Evolutionary conservation across 2,329 filamentous ascomycete species (phyloP), one percentile per base, ranked within the genome.

Genomic region (Cryphonectria japonica): DNA sequence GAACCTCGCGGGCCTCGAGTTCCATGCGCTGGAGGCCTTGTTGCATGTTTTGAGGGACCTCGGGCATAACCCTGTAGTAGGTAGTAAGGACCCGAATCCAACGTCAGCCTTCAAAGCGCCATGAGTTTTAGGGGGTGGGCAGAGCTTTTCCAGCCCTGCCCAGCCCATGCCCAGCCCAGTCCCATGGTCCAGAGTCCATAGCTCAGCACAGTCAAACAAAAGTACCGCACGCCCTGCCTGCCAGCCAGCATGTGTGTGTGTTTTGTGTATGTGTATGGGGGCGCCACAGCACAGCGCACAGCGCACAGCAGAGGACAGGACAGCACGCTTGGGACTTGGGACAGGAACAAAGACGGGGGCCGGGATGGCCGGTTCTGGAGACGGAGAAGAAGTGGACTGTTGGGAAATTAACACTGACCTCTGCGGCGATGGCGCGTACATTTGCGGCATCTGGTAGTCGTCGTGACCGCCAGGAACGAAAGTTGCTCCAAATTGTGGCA

Each of bases 31-130:
- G 93, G 75, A 99, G 88, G 82, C 93, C 95, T 78, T 97, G 92
- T 84, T 97, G 94, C 89, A 99, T 98, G 83, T 97, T 95, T 82
- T 95, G 93, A 76, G 95, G 94, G 75, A 98, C 94, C 86, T 98
- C 94, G 80, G 94, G 93, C 90, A 95, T 97, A 78, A 97, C 90
- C 85, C 94, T 97, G 81, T 75, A 79, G 74, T 61, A 78, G 76
- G 77, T 75, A 79, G 74, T 61, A 78, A 76, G 77, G 75, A 73
- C 72, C 74, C 46, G 46, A 75, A 76, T 75, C 74, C 79, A 77
- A 76, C 77, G 80, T 84, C 78, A 82, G 81, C 78, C 57, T 75
- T 79, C 78, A 78, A 11, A 50, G 74, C 73, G 69, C 68, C 72
- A 63, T 73, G 68, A 68, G 39, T 65, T 64, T 66, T 72, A 67